These are phyloP conservation scores for Rhazya stricta DNA, from an alignment of 257 asterid species.

Conservation along the genomic window DNA sequence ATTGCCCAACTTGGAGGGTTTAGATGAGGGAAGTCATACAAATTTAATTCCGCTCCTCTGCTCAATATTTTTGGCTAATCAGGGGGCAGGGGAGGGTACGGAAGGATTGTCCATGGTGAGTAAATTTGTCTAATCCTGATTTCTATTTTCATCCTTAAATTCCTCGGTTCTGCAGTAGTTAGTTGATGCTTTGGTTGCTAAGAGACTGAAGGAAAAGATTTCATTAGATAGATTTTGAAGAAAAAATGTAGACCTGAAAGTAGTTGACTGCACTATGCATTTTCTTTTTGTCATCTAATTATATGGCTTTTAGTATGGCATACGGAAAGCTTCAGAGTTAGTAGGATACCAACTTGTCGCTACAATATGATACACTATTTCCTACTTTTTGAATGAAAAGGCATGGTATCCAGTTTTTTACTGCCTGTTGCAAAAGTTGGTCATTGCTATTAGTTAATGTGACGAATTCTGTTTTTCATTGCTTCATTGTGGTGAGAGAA, in stretches of 20 bases:
- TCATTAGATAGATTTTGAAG: neutral
- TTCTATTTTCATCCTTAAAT: neutral
- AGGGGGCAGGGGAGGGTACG: conserved; percentile 72
- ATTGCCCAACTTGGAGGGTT: conserved; percentile 34
- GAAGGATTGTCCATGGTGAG: conserved; percentile 64
- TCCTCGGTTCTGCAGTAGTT: neutral
- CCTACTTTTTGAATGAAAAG: neutral
- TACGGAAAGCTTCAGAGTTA: neutral
- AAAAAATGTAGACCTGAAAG: neutral
- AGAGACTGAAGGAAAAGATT: neutral
- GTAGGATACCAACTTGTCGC: too few relatives aligned
- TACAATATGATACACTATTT: neutral
- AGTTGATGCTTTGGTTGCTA: neutral
- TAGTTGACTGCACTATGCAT: neutral
- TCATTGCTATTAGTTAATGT: neutral
- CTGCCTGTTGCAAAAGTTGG: neutral
- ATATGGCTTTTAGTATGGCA: neutral
- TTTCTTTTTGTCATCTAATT: neutral
- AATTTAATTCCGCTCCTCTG: conserved; percentile 59
- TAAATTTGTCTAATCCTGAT: conserved; percentile 9
- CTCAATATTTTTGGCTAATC: conserved; percentile 69
- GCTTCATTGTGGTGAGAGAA: neutral
- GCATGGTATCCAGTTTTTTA: neutral
- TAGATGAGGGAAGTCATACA: conserved; percentile 31
- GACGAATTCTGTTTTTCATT: neutral